phyloP scores from a whole-genome alignment of 1,139 yeast genomes.

The Candida frijolesensis region DNA sequence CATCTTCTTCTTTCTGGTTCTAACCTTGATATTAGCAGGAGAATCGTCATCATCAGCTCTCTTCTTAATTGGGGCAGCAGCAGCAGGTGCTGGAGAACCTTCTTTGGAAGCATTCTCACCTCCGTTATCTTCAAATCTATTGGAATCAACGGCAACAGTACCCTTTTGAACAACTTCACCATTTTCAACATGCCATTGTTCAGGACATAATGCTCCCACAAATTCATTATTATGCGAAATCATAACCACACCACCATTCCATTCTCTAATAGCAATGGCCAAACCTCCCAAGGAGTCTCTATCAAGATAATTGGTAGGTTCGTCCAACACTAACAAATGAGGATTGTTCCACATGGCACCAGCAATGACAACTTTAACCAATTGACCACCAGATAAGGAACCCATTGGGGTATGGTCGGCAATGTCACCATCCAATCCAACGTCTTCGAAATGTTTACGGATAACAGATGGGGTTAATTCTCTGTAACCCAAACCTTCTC shows the following conservation, averaged over 20 bases:
- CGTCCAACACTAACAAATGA: slow-evolving; percentile 94
- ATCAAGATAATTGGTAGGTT: slow-evolving; percentile 97
- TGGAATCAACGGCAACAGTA: slow-evolving; percentile 68
- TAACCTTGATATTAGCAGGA: slow-evolving; percentile 93
- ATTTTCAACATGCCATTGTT: slow-evolving; percentile 96
- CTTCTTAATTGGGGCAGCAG: slow-evolving; percentile 38
- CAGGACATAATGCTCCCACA: slow-evolving; percentile 97
- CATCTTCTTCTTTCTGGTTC: slow-evolving; percentile 91
- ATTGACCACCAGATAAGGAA: slow-evolving; percentile 95
- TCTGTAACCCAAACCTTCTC: slow-evolving; percentile 98
- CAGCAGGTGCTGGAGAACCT: slow-evolving; percentile 24
- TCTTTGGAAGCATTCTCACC: slow-evolving; percentile 33
- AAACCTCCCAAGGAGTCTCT: slow-evolving; percentile 97
- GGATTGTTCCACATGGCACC: slow-evolving; percentile 99
- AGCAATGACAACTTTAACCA: slow-evolving; percentile 97
- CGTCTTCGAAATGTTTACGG: slow-evolving; percentile 94
- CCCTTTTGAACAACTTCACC: slow-evolving; percentile 89
- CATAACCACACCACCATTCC: slow-evolving; percentile 98
- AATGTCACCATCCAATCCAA: slow-evolving; percentile 96
- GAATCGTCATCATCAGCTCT: slow-evolving; percentile 78
- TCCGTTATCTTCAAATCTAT: slow-evolving; percentile 76
- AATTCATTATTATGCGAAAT: slow-evolving; percentile 97
- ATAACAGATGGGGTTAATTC: slow-evolving; percentile 89
- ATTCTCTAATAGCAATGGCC: slow-evolving; percentile 95
- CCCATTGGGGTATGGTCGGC: slow-evolving; percentile 98